These are phyloP conservation scores for Candida labiduridarum DNA, from an alignment of 1,139 yeast species.

Conservation along the genomic window DNA sequence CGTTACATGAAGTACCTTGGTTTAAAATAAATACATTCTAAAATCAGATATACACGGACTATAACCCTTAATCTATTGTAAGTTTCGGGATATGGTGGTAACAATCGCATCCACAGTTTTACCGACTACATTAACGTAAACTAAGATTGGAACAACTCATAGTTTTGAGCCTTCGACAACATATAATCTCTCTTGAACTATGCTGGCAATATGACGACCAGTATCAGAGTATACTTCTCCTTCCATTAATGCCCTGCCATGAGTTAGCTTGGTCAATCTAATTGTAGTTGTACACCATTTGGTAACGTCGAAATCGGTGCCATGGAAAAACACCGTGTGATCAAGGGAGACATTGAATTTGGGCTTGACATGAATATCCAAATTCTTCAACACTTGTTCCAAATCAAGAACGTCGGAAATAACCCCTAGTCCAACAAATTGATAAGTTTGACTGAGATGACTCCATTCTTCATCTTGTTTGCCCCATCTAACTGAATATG, in stretches of 20 bases:
- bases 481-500: conserved; percentile 48
- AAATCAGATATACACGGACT: too few relatives aligned
- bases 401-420: conserved; percentile 63
- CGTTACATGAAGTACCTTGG: too few relatives aligned
- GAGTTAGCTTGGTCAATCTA: conserved; percentile 51
- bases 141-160: not conserved
- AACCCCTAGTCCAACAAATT: conserved; percentile 64
- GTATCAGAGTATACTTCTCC: conserved; percentile 58
- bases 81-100: too few relatives aligned
- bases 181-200: conserved; percentile 65
- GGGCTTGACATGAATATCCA: conserved; percentile 27
- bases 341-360: conserved; percentile 54
- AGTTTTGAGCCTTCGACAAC: conserved; percentile 21
- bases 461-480: conserved; percentile 25
- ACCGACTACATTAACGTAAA: too few relatives aligned
- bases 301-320: conserved; percentile 51
- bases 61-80: too few relatives aligned
- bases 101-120: too few relatives aligned
- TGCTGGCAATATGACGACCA: conserved; percentile 63
- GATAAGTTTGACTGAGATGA: conserved; percentile 27
- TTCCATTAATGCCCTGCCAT: conserved; percentile 57
- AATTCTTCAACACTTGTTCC: conserved; percentile 38
- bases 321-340: conserved; percentile 70
- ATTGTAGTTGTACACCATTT: conserved; percentile 58
- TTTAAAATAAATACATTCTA: too few relatives aligned